phyloP scores from a whole-genome alignment of 441 rosid genomes.

The Croton setiger region DNA sequence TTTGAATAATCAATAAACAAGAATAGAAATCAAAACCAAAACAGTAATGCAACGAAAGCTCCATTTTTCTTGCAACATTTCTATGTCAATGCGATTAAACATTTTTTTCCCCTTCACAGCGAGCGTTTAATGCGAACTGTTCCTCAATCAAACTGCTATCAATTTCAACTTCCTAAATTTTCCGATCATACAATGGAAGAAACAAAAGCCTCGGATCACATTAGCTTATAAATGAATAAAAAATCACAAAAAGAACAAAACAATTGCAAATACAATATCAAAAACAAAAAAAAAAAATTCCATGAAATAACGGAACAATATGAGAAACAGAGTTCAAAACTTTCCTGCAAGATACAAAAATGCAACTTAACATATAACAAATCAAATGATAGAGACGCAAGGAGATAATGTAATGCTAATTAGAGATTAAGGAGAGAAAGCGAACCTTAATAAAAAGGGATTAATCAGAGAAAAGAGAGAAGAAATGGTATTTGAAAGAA shows the following conservation, averaged over 20 bases:
- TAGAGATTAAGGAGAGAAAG: background rate
- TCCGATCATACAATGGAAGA: too few species aligned
- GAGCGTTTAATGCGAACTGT: too few species aligned
- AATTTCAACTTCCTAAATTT: too few species aligned
- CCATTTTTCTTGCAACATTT: too few species aligned
- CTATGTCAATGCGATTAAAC: background rate
- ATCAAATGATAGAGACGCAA: background rate
- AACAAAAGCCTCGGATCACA: too few species aligned
- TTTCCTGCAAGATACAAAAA: background rate
- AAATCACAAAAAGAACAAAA: background rate
- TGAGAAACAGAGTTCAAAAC: background rate
- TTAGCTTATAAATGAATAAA: too few species aligned
- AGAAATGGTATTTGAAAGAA: conserved; percentile 6
- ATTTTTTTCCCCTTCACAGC: too few species aligned
- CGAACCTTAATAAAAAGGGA: background rate
- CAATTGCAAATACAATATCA: background rate
- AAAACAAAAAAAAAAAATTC: background rate
- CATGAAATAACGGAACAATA: background rate
- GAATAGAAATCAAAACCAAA: background rate
- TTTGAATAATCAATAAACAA: background rate
- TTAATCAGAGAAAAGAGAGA: background rate
- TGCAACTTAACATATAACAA: background rate
- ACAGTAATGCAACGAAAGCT: background rate
- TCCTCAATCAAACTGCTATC: too few species aligned
- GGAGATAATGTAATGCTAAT: background rate